These are phyloP conservation scores for Botryotinia narcissicola DNA, from an alignment of 2,329 filamentous ascomycete genomes.

Conservation along the genomic window DNA sequence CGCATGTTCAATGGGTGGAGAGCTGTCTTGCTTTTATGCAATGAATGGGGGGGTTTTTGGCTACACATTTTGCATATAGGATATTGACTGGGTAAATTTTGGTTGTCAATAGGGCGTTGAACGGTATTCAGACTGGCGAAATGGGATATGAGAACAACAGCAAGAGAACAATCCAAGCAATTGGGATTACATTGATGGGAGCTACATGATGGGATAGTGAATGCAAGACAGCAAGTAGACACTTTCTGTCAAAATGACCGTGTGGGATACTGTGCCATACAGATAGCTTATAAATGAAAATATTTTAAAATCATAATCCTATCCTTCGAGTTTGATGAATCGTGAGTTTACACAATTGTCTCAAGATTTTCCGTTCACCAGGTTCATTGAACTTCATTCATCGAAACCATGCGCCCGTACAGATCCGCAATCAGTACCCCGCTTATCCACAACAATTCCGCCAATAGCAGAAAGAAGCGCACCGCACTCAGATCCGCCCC, in stretches of 20 bases:
- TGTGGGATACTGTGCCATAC: not conserved
- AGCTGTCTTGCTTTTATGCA: slow-evolving; percentile 1
- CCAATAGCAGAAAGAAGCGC: not conserved
- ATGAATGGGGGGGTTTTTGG: not conserved
- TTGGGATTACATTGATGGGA: not conserved
- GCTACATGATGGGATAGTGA: not conserved
- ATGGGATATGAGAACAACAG: not conserved
- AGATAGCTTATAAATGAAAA: not conserved
- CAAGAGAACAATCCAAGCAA: not conserved
- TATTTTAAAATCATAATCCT: not conserved
- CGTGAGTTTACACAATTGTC: not conserved
- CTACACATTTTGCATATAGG: not conserved
- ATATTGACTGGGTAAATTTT: not conserved
- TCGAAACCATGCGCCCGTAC: not conserved
- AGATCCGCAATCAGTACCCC: not conserved
- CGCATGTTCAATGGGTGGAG: not conserved
- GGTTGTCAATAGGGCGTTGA: not conserved
- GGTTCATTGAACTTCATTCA: not conserved
- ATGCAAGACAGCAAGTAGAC: not conserved
- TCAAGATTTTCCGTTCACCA: not conserved
- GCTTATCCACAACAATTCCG: not conserved
- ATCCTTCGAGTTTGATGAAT: not conserved
- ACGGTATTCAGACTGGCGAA: not conserved
- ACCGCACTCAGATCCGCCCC: not conserved
- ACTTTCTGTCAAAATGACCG: not conserved